Evolutionary conservation across 2,329 filamentous ascomycete species (phyloP), one percentile per base, ranked within the genome.

Genomic region (Botrytis elliptica): DNA sequence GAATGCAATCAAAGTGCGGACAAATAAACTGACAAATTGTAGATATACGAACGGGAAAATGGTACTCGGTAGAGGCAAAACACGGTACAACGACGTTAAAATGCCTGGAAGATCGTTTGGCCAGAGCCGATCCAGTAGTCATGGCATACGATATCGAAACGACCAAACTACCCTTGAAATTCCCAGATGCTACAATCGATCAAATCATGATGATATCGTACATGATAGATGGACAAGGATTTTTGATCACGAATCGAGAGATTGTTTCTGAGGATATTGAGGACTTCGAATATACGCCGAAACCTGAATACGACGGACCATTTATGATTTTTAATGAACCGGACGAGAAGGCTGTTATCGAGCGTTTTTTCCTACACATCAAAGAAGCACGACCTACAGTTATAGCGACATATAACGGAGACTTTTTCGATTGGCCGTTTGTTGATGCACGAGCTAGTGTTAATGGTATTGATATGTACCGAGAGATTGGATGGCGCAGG

Each of bases 121-220:
- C 93, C 75, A 93, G 94, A 83, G 95, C 97, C 36, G 96, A 99
- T 80, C 96, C 96, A 1, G 93, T 98, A n/a, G 93, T 99, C 33
- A 92, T 99, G 88, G 96, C 96, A n/a, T 99, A 91, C 84, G 96
- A 99, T 90, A 99, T 99, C 80, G 96, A 99, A 84, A 99, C 96
- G 3, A 95, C 93, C 8, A 99, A 99, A 81, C 86, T 96, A 25
- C 96, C 97, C 2, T 86, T 99, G 72, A 99, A 99, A 82, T 99
- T 99, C 79, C 97, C 96, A 40, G 97, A 99, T 81, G 91, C 96
- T 2, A 89, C 94, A 6, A 91, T 97, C 76, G 96, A 99, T 84
- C 95, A 97, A 82, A 92, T 99, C 81, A 99, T 99, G 95, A 99
- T 99, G 96, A 95, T 99, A 82, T 99, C 97, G 46, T 99, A 99